Evolutionary conservation across 345 rosid genomes (phyloP).

Genomic region (Cochlearia excelsa): DNA sequence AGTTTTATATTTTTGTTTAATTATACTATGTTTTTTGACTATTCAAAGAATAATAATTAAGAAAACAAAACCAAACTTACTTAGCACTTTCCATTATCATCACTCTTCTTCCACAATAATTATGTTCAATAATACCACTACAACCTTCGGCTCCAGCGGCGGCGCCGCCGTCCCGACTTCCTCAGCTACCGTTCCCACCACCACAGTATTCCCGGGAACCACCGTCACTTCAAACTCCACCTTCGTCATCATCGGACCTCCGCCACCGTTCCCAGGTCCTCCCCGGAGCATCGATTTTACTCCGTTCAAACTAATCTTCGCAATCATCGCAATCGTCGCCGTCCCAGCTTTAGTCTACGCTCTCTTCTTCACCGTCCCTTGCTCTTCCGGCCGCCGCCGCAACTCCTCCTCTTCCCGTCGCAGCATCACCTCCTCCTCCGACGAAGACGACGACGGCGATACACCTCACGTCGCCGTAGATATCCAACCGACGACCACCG

Average conservation of each 20-base stretch:
- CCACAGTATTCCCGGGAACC: constrained; percentile 19
- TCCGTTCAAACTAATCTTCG: constrained; percentile 63
- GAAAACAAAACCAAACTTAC: constrained; percentile 4
- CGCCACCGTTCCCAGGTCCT: constrained; percentile 56
- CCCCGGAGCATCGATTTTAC: constrained; percentile 57
- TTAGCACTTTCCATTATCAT: constrained; percentile 22
- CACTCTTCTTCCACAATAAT: background rate
- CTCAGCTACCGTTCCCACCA: constrained; percentile 22
- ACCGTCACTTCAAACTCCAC: constrained; percentile 29
- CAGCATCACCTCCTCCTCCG: constrained; percentile 6
- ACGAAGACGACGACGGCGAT: constrained; percentile 17
- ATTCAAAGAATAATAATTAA: background rate
- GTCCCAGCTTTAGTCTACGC: constrained; percentile 69
- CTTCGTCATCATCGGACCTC: constrained; percentile 38
- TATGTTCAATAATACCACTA: constrained; percentile 32
- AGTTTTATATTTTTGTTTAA: too few species aligned
- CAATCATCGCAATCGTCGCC: constrained; percentile 62
- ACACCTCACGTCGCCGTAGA: constrained; percentile 5
- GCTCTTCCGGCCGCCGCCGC: constrained; percentile 41
- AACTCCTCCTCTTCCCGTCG: constrained; percentile 21
- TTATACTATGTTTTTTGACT: constrained; percentile 9
- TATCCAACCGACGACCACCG: constrained; percentile 9
- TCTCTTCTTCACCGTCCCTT: constrained; percentile 52
- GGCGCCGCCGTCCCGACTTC: constrained; percentile 19
- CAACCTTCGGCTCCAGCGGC: constrained; percentile 12